Conservation (phyloP, 441 rosid genomes). For the Aleurites moluccanus region DNA sequence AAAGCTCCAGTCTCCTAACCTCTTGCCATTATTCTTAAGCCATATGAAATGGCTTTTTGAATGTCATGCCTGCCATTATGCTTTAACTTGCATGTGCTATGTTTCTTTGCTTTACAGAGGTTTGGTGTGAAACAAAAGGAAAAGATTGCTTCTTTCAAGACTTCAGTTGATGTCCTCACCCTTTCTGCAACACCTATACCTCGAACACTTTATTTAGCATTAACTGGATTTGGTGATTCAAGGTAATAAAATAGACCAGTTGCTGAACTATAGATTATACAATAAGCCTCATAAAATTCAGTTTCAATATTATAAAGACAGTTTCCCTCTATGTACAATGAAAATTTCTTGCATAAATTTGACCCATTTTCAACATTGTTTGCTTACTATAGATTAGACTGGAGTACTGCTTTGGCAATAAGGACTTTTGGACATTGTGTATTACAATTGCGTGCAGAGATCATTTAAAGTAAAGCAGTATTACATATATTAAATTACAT, state of each 20-base stretch:
- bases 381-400: not conserved
- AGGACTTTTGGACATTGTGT: not conserved
- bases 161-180: slow-evolving; percentile 94
- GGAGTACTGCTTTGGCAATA: not conserved
- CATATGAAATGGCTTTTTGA: slow-evolving; percentile 14
- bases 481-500: not conserved
- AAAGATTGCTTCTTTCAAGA: slow-evolving; percentile 94
- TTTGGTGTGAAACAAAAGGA: slow-evolving; percentile 99
- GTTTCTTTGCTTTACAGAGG: slow-evolving; percentile 55
- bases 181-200: slow-evolving; percentile 99
- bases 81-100: slow-evolving; percentile 31
- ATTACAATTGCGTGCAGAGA: not conserved
- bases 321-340: not conserved
- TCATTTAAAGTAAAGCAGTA: not conserved
- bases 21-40: not conserved
- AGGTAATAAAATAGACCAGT: slow-evolving; percentile 52
- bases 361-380: too few species aligned
- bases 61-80: slow-evolving; percentile 21
- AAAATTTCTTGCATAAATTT: not conserved
- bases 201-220: slow-evolving; percentile 90
- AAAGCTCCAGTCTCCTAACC: not conserved
- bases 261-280: not conserved
- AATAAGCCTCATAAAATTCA: not conserved
- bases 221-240: slow-evolving; percentile 99
- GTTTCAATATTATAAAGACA: not conserved